A percentile compares a stretch with the other conserved stretches of the same genome.
Conservation (phyloP, 331 rosid species). For the Telfairia occidentalis region DNA sequence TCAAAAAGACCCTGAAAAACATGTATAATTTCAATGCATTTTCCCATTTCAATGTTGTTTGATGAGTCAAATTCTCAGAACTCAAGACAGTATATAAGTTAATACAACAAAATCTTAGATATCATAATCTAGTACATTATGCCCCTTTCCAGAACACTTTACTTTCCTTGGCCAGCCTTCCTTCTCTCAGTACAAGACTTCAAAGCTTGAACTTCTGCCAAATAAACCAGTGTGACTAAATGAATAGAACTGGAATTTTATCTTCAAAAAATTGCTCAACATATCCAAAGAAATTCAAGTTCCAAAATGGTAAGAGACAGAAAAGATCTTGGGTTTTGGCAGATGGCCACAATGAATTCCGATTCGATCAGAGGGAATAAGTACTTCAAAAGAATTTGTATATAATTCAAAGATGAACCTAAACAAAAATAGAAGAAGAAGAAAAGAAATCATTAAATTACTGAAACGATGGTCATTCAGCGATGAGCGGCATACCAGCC, state of each 20-base stretch:
- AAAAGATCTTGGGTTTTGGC: neutral
- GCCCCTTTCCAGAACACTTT: conserved; percentile 10
- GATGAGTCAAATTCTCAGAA: neutral
- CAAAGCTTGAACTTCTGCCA: conserved; percentile 67
- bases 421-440: neutral
- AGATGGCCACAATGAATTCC: neutral
- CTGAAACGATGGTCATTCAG: neutral
- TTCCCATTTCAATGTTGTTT: neutral
- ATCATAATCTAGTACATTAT: neutral
- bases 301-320: neutral
- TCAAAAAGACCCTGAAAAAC: neutral
- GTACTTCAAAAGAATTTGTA: neutral
- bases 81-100: neutral
- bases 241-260: neutral
- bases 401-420: neutral
- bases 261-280: neutral
- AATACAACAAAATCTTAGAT: neutral
- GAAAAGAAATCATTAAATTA: neutral
- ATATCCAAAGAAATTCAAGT: neutral
- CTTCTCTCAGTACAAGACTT: conserved; percentile 51
- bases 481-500: conserved; percentile 21
- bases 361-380: neutral
- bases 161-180: conserved; percentile 18
- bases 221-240: neutral
- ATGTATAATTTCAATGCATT: neutral